Evolutionary conservation across 1,284 basidiomycete species (phyloP).

Genomic region (Ustilago xerochloae): DNA sequence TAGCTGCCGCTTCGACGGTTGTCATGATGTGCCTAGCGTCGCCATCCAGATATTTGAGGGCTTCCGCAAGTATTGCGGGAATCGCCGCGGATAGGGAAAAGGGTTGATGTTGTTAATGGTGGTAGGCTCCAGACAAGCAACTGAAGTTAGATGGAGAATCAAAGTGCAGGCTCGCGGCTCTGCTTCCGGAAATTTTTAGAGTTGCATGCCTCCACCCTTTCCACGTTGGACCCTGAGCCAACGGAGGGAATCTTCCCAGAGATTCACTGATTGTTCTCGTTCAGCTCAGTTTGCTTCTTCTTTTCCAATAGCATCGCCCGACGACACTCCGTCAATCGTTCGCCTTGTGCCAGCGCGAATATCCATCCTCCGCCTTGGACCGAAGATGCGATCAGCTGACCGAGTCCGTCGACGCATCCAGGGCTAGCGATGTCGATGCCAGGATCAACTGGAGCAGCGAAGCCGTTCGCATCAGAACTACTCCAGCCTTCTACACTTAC

Average conservation of each 20-base stretch:
- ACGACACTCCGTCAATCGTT: too few relatives aligned
- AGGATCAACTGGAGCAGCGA: neutral
- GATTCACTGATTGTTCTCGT: too few relatives aligned
- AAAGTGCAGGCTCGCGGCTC: neutral
- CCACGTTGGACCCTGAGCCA: conserved; percentile 9
- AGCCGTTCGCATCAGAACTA: conserved; percentile 27
- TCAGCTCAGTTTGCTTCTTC: neutral
- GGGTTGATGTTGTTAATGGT: neutral
- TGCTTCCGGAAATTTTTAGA: conserved; percentile 8
- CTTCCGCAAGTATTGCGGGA: neutral
- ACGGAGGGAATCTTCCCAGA: neutral
- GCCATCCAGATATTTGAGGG: neutral
- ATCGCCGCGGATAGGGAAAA: neutral
- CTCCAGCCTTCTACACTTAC: conserved; percentile 4
- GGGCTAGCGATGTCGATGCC: neutral
- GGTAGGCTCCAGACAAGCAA: neutral
- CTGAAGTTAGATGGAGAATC: neutral
- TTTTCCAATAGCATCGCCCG: neutral
- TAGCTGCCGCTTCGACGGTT: neutral
- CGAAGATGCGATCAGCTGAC: neutral
- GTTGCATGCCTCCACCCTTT: conserved; percentile 4
- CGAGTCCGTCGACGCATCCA: neutral
- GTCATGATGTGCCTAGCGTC: conserved; percentile 2
- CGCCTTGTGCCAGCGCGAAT: too few relatives aligned
- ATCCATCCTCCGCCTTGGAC: neutral